A percentile compares a stretch with the other conserved stretches of the same genome.
Evolutionary conservation across 495 filamentous ascomycete species (phyloP).

Genomic region (Trichoderma asperelloides): DNA sequence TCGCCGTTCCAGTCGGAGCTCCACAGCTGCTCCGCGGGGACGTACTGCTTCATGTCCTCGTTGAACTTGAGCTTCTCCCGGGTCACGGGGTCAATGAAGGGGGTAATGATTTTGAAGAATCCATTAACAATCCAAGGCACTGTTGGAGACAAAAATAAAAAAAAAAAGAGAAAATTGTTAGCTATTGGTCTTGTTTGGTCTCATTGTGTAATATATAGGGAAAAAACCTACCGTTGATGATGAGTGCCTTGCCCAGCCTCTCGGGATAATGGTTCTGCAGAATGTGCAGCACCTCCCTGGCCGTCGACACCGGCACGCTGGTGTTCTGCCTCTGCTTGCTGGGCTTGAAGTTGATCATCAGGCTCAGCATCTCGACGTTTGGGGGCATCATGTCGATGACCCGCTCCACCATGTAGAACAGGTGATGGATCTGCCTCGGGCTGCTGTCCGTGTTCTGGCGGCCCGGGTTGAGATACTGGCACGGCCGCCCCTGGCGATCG

Average conservation of each 20-base stretch:
- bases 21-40: constrained; percentile 73
- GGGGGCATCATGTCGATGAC: constrained; percentile 80
- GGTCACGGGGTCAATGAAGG: constrained; percentile 91
- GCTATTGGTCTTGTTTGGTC: not conserved
- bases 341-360: constrained; percentile 78
- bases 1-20: constrained; percentile 51
- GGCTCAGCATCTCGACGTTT: constrained; percentile 72
- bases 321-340: constrained; percentile 63
- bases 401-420: constrained; percentile 92
- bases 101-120: constrained; percentile 92
- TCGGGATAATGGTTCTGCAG: constrained; percentile 94
- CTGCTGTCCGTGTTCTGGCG: constrained; percentile 86
- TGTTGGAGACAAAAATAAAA: too few relatives aligned
- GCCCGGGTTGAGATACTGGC: constrained; percentile 79
- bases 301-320: constrained; percentile 64
- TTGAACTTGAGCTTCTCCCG: constrained; percentile 92
- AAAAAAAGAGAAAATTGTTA: not conserved
- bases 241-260: constrained; percentile 76
- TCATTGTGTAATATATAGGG: not conserved
- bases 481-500: constrained; percentile 74
- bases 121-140: constrained; percentile 80
- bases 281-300: constrained; percentile 71
- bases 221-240: constrained; percentile 63
- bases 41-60: constrained; percentile 67
- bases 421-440: constrained; percentile 85